These are phyloP conservation scores for Lachancea sp. DNA, from an alignment of 805 yeast genomes.

Conservation along the genomic window DNA sequence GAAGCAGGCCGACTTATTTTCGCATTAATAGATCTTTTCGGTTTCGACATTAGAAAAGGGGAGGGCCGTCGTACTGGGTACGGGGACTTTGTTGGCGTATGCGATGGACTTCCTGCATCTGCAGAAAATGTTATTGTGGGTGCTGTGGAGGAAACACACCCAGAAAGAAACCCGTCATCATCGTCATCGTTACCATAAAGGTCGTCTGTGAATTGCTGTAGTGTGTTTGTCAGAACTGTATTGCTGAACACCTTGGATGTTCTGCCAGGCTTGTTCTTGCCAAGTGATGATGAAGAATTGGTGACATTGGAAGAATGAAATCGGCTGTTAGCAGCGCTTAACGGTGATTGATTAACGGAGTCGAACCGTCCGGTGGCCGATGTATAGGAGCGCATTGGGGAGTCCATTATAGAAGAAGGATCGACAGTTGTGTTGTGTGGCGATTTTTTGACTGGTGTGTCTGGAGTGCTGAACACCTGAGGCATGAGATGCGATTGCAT, in stretches of 20 bases:
- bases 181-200: constrained; percentile 27
- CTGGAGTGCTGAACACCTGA: constrained; percentile 24
- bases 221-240: constrained; percentile 26
- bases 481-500: constrained; percentile 17
- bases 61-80: constrained; percentile 10
- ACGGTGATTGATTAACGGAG: constrained; percentile 8
- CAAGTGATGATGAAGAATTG: constrained; percentile 4
- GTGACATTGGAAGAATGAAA: constrained; percentile 6
- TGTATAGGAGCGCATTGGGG: constrained; percentile 9
- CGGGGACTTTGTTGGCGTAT: constrained; percentile 12
- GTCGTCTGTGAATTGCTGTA: constrained; percentile 33
- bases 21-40: constrained; percentile 22
- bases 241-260: constrained; percentile 26
- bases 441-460: constrained; percentile 30
- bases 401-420: constrained; percentile 11
- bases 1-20: constrained; percentile 14
- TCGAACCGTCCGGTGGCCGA: constrained; percentile 2
- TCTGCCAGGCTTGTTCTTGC: constrained; percentile 25
- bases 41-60: constrained; percentile 15
- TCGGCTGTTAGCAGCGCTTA: constrained; percentile 4
- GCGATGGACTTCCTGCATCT: constrained; percentile 7
- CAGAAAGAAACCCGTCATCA: constrained; percentile 8
- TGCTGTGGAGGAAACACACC: constrained; percentile 7
- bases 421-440: constrained; percentile 17
- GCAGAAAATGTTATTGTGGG: constrained; percentile 6